phyloP scores from a whole-genome alignment of 2,329 filamentous ascomycete species.

The Penicillium sp. region DNA sequence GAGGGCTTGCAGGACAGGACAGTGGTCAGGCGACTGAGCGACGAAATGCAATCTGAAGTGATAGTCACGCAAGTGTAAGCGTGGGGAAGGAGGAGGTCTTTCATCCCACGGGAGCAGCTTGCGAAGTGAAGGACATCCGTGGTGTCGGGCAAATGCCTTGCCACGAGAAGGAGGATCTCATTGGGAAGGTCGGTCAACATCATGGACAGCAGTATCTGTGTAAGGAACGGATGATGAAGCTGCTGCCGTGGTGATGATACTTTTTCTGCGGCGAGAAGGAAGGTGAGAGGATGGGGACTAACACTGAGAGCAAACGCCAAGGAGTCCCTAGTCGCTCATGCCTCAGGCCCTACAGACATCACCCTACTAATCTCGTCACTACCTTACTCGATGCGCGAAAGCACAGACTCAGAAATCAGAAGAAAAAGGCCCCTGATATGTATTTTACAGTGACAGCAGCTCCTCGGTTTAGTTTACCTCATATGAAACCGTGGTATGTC shows the following conservation, averaged over 20 bases:
- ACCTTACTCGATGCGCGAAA: too few species aligned
- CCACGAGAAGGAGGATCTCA: background rate
- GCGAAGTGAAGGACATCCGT: background rate
- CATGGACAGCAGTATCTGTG: background rate
- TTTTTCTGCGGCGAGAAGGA: background rate
- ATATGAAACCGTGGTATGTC: too few species aligned
- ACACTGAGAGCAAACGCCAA: background rate
- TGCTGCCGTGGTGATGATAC: background rate
- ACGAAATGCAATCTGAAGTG: background rate
- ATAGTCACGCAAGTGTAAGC: background rate
- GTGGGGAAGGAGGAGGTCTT: background rate
- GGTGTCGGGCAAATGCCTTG: background rate
- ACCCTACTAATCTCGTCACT: background rate
- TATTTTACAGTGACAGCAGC: too few species aligned
- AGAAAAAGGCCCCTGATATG: too few species aligned
- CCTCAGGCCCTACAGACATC: background rate
- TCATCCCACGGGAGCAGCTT: background rate
- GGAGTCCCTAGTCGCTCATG: background rate
- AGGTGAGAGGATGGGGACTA: background rate
- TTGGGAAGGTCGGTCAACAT: background rate
- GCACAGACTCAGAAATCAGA: too few species aligned
- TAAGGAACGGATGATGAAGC: background rate
- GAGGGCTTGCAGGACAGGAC: background rate
- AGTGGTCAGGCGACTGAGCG: background rate
- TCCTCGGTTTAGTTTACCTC: too few species aligned